These are phyloP conservation scores for Pistacia integerrima DNA, from an alignment of 345 rosid species.

Conservation along the genomic window DNA sequence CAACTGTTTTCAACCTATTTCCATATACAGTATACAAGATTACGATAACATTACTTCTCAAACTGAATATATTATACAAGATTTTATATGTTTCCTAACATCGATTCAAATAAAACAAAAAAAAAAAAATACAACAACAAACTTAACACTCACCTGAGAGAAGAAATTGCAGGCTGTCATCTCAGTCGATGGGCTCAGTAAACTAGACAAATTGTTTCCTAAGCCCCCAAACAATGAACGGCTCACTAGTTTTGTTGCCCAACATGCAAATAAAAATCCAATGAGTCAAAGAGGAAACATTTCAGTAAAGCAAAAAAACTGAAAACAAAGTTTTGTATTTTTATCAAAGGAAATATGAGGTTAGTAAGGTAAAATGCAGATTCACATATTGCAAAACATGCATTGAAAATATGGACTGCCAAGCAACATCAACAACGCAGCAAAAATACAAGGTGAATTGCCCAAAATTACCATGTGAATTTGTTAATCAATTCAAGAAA, in stretches of 20 bases:
- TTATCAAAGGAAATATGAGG: neutral
- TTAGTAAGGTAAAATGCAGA: conserved; percentile 5
- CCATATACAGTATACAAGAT: neutral
- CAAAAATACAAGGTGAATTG: neutral
- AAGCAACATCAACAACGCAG: neutral
- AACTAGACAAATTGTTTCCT: conserved; percentile 18
- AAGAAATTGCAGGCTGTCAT: conserved; percentile 9
- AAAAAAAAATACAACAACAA: neutral
- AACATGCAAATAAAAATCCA: neutral
- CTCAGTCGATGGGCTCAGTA: conserved; percentile 12
- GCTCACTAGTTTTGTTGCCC: conserved; percentile 5
- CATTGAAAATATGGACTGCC: neutral
- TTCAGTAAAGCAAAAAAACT: neutral
- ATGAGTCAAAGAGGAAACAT: neutral
- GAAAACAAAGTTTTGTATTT: neutral
- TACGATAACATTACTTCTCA: conserved; percentile 12
- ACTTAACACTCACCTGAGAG: conserved; percentile 20
- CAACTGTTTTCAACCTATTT: neutral
- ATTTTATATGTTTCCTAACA: neutral
- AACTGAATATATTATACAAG: neutral
- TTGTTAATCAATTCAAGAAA: neutral
- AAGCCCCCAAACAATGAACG: conserved; percentile 13
- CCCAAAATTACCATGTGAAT: neutral
- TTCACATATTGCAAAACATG: neutral
- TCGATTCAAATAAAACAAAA: neutral